Evolutionary conservation across 164 flowering plant genomes (phyloP), one percentile per base, ranked within the genome.

Genomic region (Magnolia sinica): DNA sequence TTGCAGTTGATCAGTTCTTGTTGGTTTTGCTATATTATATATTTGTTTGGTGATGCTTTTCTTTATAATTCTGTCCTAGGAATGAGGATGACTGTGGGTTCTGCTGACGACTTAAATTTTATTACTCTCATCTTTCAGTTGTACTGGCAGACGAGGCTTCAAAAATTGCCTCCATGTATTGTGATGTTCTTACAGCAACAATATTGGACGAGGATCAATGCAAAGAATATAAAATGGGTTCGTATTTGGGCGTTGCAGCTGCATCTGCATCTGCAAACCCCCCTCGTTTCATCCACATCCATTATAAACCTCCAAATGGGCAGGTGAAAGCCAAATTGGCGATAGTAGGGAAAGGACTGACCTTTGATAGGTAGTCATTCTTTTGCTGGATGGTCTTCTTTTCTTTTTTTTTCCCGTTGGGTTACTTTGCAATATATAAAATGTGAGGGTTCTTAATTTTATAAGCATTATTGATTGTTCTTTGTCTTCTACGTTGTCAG

Each of bases 351-450:
- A 96, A 96, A 81, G 99, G 99, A 27, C 83, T 96, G 82, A 96
- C 99, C 8, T 96, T 96, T 86, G 99, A 96, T 89, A 96, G 99
- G 98, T 93, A n/a, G n/a, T n/a, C n/a, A n/a, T n/a, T n/a, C n/a
- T n/a, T n/a, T n/a, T n/a, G n/a, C n/a, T n/a, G n/a, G n/a, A n/a
- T n/a, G n/a, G n/a, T n/a, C n/a, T n/a, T n/a, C n/a, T n/a, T n/a
- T n/a, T n/a, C n/a, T n/a, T n/a, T n/a, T n/a, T n/a, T n/a, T n/a
- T n/a, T n/a, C n/a, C 7, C 7, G 45, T 37, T 37, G 6, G 45
- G 11, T 68, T 20, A 8, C 52, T 58, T 49, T n/a, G 16, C 27
- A 50, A 3, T 45, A 9, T 6, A 61, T 16, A 71, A n/a, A 64
- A 72, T 78, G 51, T 45, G 51, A 49, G 8, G 45, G 37, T 19